Evolutionary conservation across 164 flowering plant species (phyloP).

Genomic region (Vitis amurensis): DNA sequence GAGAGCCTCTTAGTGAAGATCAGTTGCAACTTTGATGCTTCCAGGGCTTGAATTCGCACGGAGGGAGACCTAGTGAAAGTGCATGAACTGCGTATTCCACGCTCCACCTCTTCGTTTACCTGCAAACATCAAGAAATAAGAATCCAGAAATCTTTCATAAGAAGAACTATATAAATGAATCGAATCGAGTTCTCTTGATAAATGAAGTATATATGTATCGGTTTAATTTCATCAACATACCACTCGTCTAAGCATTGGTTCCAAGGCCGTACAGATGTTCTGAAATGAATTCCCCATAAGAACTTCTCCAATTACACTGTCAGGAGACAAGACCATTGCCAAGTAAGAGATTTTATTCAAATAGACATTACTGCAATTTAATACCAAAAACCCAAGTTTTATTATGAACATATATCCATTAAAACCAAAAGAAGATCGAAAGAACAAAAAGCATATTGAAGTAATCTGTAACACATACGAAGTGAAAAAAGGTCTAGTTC

Average conservation of each 20-base stretch:
- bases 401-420: too few relatives aligned
- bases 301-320: constrained; percentile 63
- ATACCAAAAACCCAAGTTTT: too few relatives aligned
- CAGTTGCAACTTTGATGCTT: constrained; percentile 41
- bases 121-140: constrained; percentile 10
- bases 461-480: constrained; percentile 41
- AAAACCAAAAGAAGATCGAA: background rate
- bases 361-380: too few relatives aligned
- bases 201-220: too few relatives aligned
- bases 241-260: constrained; percentile 75
- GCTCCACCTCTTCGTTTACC: constrained; percentile 74
- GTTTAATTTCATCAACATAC: constrained; percentile 26
- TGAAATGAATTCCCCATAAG: constrained; percentile 48
- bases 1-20: constrained; percentile 41
- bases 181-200: too few relatives aligned
- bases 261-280: constrained; percentile 47
- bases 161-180: background rate
- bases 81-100: constrained; percentile 24
- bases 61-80: constrained; percentile 36
- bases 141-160: background rate
- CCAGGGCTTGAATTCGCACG: constrained; percentile 44
- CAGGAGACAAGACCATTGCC: background rate
- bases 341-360: background rate
- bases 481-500: constrained; percentile 52
- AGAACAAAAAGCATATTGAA: background rate